Conservation (phyloP, 169 alveolate species). For the Plasmodium gallinaceum region DNA sequence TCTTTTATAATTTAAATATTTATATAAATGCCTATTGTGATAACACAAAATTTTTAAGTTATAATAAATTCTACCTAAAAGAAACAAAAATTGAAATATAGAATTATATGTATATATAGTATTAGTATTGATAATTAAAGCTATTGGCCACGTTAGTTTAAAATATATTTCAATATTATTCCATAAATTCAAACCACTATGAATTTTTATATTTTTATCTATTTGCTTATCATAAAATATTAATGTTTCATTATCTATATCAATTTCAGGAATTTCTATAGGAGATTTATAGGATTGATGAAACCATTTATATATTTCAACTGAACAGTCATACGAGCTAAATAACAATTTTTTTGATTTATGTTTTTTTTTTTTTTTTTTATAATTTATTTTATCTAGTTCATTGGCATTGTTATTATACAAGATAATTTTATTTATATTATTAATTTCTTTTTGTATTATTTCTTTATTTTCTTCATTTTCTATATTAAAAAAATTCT, state of each 20-base stretch:
- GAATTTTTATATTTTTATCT: constrained; percentile 75
- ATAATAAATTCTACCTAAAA: constrained; percentile 69
- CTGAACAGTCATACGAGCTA: constrained; percentile 72
- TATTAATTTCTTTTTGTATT: constrained; percentile 41
- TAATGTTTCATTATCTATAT: constrained; percentile 75
- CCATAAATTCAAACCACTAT: constrained; percentile 76
- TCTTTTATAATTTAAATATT: constrained; percentile 55
- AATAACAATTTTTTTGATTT: constrained; percentile 42
- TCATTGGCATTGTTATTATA: not conserved
- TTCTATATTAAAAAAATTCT: constrained; percentile 27
- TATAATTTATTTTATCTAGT: not conserved
- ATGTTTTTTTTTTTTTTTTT: not conserved
- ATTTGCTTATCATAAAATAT: constrained; percentile 77
- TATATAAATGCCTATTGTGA: constrained; percentile 73
- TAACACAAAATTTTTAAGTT: constrained; percentile 75
- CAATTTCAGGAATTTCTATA: constrained; percentile 76
- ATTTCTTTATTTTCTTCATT: constrained; percentile 27
- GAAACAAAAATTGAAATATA: constrained; percentile 74
- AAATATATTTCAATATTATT: constrained; percentile 72
- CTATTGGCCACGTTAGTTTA: constrained; percentile 77
- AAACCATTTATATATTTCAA: constrained; percentile 76
- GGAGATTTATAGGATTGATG: constrained; percentile 77
- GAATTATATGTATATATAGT: constrained; percentile 76
- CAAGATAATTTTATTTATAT: not conserved
- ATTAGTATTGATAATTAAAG: constrained; percentile 68